Evolutionary conservation across 257 asterid species (phyloP).

Genomic region (Forsythia viridissima): DNA sequence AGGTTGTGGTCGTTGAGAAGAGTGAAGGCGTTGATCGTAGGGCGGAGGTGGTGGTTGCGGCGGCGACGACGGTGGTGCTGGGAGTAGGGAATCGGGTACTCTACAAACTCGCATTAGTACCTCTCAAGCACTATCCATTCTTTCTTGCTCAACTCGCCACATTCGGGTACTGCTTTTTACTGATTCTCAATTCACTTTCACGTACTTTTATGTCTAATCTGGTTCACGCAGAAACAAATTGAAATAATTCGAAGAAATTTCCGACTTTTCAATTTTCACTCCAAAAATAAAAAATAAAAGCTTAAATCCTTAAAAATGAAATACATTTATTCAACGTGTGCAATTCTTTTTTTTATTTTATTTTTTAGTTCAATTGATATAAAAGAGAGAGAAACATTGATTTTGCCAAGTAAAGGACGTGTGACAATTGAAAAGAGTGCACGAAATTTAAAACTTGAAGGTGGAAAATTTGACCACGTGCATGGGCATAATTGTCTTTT

Average conservation of each 20-base stretch:
- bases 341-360: no score
- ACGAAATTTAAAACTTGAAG: neutral
- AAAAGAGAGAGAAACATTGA: slow-evolving; percentile 11
- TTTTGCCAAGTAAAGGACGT: slow-evolving; percentile 15
- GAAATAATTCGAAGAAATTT: neutral
- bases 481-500: slow-evolving; percentile 26
- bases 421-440: neutral
- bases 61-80: slow-evolving; percentile 73
- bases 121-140: slow-evolving; percentile 83
- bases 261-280: neutral
- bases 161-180: slow-evolving; percentile 59
- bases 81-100: slow-evolving; percentile 95
- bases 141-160: slow-evolving; percentile 97
- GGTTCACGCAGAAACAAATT: neutral
- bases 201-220: neutral
- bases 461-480: slow-evolving; percentile 15
- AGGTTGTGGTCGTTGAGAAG: slow-evolving; percentile 34
- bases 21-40: slow-evolving; percentile 44
- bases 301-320: neutral
- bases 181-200: slow-evolving; percentile 1
- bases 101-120: slow-evolving; percentile 89
- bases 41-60: slow-evolving; percentile 68
- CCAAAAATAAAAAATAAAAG: no score
- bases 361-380: neutral
- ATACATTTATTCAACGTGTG: neutral